Percentiles rank a stretch among this genome's conserved stretches.
phyloP scores from a whole-genome alignment of 1,139 yeast species.

The Maudiozyma humilis region DNA sequence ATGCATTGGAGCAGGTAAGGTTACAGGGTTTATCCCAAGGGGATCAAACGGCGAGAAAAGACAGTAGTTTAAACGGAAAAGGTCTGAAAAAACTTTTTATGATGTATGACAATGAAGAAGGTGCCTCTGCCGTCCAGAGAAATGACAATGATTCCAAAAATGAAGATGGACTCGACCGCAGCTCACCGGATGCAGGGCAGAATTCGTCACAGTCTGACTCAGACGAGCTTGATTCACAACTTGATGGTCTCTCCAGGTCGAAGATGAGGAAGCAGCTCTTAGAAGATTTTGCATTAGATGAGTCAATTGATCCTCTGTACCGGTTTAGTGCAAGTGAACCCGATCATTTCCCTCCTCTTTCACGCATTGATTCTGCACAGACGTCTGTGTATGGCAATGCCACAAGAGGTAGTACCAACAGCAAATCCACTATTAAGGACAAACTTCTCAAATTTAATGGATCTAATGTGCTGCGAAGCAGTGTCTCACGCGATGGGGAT shows the following conservation, averaged over 20 bases:
- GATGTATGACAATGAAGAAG: not conserved
- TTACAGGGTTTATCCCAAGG: slow-evolving; percentile 10
- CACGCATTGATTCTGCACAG: not conserved
- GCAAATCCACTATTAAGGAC: slow-evolving; percentile 1
- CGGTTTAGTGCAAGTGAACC: slow-evolving; percentile 11
- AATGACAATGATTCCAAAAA: not conserved
- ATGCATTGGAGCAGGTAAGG: slow-evolving; percentile 14
- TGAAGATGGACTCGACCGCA: not conserved
- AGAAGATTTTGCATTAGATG: slow-evolving; percentile 22
- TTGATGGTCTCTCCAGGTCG: slow-evolving; percentile 23
- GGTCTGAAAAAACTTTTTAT: not conserved
- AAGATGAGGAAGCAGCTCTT: slow-evolving; percentile 23
- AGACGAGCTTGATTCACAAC: slow-evolving; percentile 22
- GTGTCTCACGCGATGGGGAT: too few species aligned
- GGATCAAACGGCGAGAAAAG: not conserved
- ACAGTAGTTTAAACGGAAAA: not conserved
- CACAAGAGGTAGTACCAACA: slow-evolving; percentile 1
- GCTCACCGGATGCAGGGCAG: not conserved
- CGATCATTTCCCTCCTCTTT: not conserved
- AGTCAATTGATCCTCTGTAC: slow-evolving; percentile 27
- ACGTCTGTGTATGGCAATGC: not conserved
- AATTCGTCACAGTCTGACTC: slow-evolving; percentile 18
- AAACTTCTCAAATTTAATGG: not conserved
- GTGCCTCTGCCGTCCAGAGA: not conserved
- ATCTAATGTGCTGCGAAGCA: too few species aligned